Conservation (phyloP, 1,139 yeast species). For the Sugiyamaella pinicola region DNA sequence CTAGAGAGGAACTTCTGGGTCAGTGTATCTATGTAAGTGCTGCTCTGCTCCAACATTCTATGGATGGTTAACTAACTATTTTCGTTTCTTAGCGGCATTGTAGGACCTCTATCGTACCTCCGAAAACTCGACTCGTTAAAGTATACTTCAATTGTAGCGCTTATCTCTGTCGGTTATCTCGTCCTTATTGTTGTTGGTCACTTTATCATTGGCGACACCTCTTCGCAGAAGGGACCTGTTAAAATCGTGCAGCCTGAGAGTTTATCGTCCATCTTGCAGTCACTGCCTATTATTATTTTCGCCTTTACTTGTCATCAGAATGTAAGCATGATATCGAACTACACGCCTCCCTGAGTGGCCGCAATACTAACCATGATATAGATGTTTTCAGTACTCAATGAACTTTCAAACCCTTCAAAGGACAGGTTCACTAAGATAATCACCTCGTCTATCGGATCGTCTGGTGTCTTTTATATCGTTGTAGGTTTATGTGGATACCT, state of each 20-base stretch:
- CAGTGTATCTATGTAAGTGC: conserved; percentile 51
- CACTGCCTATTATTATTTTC: conserved; percentile 88
- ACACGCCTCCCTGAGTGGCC: neutral
- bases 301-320: conserved; percentile 95
- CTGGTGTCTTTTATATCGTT: conserved; percentile 60
- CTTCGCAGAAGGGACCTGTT: conserved; percentile 55
- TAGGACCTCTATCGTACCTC: conserved; percentile 76
- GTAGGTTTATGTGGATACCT: conserved; percentile 86
- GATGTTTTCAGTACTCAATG: conserved; percentile 88
- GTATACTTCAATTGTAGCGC: conserved; percentile 83
- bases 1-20: conserved; percentile 60
- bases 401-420: conserved; percentile 61
- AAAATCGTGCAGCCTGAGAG: conserved; percentile 58
- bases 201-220: conserved; percentile 52
- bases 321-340: conserved; percentile 22
- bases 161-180: conserved; percentile 77
- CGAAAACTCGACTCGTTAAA: conserved; percentile 80
- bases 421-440: conserved; percentile 56
- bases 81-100: conserved; percentile 43
- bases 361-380: conserved; percentile 2
- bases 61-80: conserved; percentile 6
- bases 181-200: conserved; percentile 72
- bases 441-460: conserved; percentile 55
- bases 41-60: neutral
- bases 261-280: conserved; percentile 63